Evolutionary conservation across 805 yeast species (phyloP).

Genomic region (Ogataea methylovora): DNA sequence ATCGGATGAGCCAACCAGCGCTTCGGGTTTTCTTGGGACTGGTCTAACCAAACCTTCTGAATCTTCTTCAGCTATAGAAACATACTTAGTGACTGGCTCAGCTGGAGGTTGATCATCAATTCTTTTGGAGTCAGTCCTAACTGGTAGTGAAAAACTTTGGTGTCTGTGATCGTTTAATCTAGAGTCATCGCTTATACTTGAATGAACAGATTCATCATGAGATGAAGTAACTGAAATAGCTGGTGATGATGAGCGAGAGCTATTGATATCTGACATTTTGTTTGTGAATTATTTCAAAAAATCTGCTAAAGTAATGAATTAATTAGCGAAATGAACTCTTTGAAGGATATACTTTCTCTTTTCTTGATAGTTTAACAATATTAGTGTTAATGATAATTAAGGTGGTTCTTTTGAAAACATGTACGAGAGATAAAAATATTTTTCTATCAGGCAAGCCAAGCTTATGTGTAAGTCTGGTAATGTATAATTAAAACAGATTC

Average conservation of each 20-base stretch:
- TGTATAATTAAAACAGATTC: no score
- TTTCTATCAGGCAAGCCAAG: no score
- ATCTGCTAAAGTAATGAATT: no score
- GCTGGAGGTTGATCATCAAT: conserved; percentile 1
- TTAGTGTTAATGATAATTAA: not conserved
- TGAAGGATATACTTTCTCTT: no score
- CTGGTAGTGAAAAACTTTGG: conserved; percentile 26
- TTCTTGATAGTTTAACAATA: no score
- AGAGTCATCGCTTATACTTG: conserved; percentile 28
- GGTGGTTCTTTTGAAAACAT: conserved; percentile 6
- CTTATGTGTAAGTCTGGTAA: no score
- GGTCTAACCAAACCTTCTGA: not conserved
- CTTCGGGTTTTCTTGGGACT: conserved; percentile 2
- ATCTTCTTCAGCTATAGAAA: not conserved
- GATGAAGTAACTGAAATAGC: conserved; percentile 21
- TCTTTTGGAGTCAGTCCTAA: conserved; percentile 19
- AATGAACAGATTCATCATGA: conserved; percentile 23
- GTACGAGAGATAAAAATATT: no score
- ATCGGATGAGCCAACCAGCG: conserved; percentile 21
- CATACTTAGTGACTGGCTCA: not conserved
- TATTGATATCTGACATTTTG: conserved; percentile 6
- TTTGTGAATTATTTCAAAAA: no score
- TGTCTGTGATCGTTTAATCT: conserved; percentile 28
- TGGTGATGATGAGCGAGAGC: conserved; percentile 11
- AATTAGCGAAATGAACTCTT: no score